Conservation (phyloP, 768 basidiomycete species). For the Leccinum boreale region DNA sequence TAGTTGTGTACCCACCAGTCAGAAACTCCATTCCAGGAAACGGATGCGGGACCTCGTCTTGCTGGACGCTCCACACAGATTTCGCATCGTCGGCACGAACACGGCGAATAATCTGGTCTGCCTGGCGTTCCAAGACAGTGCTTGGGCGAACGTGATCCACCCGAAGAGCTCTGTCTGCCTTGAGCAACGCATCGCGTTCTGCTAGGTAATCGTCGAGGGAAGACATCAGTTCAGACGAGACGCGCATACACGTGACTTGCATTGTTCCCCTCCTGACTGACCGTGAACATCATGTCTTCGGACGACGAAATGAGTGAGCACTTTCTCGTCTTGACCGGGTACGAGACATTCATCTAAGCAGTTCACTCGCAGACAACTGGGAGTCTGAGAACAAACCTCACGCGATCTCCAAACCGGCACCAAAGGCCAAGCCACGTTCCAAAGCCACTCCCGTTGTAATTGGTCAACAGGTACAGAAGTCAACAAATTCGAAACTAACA, state of each 20-base stretch:
- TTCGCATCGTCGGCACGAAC: constrained; percentile 54
- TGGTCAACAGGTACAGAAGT: constrained; percentile 5
- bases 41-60: constrained; percentile 52
- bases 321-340: neutral
- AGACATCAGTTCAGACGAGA: neutral
- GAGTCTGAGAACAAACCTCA: neutral
- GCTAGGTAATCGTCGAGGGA: constrained; percentile 20
- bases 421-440: constrained; percentile 15
- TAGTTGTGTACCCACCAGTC: constrained; percentile 44
- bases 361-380: constrained; percentile 23
- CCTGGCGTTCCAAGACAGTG: constrained; percentile 43
- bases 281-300: constrained; percentile 25
- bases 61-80: constrained; percentile 57
- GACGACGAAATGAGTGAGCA: constrained; percentile 33
- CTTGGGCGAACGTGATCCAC: constrained; percentile 38
- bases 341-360: constrained; percentile 25
- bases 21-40: constrained; percentile 81
- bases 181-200: constrained; percentile 30
- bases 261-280: neutral
- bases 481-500: constrained; percentile 6
- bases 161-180: constrained; percentile 47
- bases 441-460: constrained; percentile 7
- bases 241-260: constrained; percentile 8
- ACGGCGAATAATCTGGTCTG: constrained; percentile 53
- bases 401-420: neutral